Evolutionary conservation across 306 rosid species (phyloP), one percentile per base, ranked within the genome.

Genomic region (Pyrus betulifolia): DNA sequence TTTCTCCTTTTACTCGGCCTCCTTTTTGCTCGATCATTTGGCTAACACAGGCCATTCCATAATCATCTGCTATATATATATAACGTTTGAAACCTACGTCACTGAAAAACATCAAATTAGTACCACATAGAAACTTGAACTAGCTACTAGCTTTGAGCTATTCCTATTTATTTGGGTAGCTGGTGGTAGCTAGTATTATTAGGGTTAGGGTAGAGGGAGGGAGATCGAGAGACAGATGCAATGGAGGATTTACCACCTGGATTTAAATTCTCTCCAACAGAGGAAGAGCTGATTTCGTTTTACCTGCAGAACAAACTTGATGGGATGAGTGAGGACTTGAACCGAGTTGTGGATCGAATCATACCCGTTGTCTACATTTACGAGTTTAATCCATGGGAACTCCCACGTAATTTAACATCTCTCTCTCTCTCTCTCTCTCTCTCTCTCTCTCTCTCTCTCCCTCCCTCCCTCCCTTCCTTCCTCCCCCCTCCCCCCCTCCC

Each of bases 201-300:
- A 51, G 17, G 7, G 75, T 51, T 8, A 33, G 75, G 35, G 45
- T 35, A 28, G 9, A 64, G 42, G 18, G 57, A 14, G 61, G 23
- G 64, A 14, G 61, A 67, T 19, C 40, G 66, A 69, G 61, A 42
- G 15, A 57, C 42, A 77, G 46, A 6, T 19, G 33, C 15, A 55
- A 89, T 91, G 97, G 88, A 52, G 22, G 77, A 82, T 69, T 80
- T 89, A 70, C 75, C 92, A 73, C 94, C 93, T 11, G 97, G 98
- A 78, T 91, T 82, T 84, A 87, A 95, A 33, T 94, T 94, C 84
- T 91, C 86, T 81, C 98, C 97, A 0, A 93, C 97, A 3, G 97
- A 93, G 82, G 96, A 91, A 74, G 98, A 93, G 70, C 76, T 93
- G 30, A 77, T 94, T 58, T 81, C 87, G 0, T 91, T 91, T 82